Conservation (phyloP, 495 filamentous ascomycete species). For the Achaetomiella virescens region DNA sequence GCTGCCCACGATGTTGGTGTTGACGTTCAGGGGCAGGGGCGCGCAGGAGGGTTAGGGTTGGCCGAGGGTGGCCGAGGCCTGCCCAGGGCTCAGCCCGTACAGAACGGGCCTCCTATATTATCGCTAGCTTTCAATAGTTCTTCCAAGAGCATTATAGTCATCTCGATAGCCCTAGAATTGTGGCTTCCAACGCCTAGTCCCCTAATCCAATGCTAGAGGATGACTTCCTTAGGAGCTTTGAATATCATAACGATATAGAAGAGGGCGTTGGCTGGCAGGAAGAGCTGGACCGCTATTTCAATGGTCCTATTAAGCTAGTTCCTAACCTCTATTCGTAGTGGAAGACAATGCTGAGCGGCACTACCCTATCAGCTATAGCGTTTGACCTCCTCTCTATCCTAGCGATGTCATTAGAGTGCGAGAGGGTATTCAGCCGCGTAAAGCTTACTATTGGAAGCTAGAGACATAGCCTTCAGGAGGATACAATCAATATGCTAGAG, state of each 20-base stretch:
- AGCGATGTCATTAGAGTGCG: neutral
- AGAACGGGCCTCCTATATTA: neutral
- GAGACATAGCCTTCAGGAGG: neutral
- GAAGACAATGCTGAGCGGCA: neutral
- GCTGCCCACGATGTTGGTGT: no score
- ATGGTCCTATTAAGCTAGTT: no score
- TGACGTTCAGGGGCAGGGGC: no score
- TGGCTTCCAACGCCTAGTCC: no score
- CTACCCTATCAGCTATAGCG: neutral
- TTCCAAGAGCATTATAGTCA: neutral
- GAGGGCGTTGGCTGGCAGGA: no score
- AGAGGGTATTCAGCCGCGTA: neutral
- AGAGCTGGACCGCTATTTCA: no score
- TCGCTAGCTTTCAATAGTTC: neutral
- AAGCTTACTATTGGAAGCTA: neutral
- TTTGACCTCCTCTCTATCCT: neutral
- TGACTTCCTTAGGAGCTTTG: neutral
- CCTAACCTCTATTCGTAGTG: neutral
- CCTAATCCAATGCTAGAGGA: neutral
- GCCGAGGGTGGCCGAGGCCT: no score
- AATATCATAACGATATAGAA: neutral
- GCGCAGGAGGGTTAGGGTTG: no score
- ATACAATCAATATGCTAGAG: neutral
- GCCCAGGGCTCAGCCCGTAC: no score
- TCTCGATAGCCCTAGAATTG: neutral